A percentile compares a stretch with the other conserved stretches of the same genome.
Evolutionary conservation across 2,329 filamentous ascomycete species (phyloP).

Genomic region (Corynespora cassiicola): DNA sequence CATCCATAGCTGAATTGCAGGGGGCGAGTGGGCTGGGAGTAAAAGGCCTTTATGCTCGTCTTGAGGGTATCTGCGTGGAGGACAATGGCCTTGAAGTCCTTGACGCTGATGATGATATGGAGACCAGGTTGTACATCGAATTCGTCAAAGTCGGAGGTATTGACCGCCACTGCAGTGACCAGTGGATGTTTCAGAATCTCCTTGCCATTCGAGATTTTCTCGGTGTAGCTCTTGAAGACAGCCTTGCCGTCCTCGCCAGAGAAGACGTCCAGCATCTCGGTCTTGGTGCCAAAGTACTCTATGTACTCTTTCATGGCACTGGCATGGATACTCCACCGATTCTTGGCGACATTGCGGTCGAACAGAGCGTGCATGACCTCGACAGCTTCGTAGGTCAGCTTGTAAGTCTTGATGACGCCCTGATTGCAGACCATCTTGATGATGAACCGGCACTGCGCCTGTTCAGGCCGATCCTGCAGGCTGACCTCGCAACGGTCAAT

Average conservation of each 20-base stretch:
- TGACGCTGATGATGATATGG: slow-evolving; percentile 81
- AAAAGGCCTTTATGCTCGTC: slow-evolving; percentile 70
- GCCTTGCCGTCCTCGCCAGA: slow-evolving; percentile 69
- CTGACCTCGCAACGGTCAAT: slow-evolving; percentile 78
- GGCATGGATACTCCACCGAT: slow-evolving; percentile 76
- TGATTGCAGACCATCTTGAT: slow-evolving; percentile 77
- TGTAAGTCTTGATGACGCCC: slow-evolving; percentile 78
- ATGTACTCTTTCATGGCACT: slow-evolving; percentile 75
- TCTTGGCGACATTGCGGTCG: slow-evolving; percentile 68
- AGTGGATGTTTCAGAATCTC: slow-evolving; percentile 81
- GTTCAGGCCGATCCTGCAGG: slow-evolving; percentile 73
- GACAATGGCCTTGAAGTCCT: slow-evolving; percentile 81
- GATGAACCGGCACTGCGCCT: slow-evolving; percentile 74
- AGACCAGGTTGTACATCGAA: slow-evolving; percentile 77
- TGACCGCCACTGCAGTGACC: slow-evolving; percentile 79
- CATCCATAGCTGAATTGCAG: slow-evolving; percentile 75
- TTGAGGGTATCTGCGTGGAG: slow-evolving; percentile 75
- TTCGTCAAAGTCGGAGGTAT: slow-evolving; percentile 77
- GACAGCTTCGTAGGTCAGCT: slow-evolving; percentile 75
- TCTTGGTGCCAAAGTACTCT: slow-evolving; percentile 81
- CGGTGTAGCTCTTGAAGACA: slow-evolving; percentile 82
- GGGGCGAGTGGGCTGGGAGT: slow-evolving; percentile 74
- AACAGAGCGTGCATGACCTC: slow-evolving; percentile 81
- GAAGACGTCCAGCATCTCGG: slow-evolving; percentile 81
- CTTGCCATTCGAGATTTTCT: slow-evolving; percentile 75